phyloP scores from a whole-genome alignment of 495 filamentous ascomycete genomes.

The Daldinia bambusicola region DNA sequence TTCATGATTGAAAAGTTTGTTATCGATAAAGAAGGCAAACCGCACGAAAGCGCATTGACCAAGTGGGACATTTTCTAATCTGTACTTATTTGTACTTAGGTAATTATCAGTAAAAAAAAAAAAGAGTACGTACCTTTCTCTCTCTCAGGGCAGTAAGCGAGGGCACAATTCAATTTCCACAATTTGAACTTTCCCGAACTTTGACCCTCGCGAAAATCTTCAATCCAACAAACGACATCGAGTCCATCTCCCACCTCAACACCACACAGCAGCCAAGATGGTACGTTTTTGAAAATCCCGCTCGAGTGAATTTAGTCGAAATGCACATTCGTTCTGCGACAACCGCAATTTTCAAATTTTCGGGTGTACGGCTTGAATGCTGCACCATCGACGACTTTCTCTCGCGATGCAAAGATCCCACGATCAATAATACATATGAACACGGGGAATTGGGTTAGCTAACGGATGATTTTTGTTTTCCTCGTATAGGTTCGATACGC shows the following conservation, averaged over 20 bases:
- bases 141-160: constrained; percentile 44
- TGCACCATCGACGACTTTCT: constrained; percentile 4
- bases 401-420: not conserved
- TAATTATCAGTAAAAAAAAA: too few species aligned
- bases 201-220: constrained; percentile 47
- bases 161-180: constrained; percentile 52
- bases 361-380: constrained; percentile 5
- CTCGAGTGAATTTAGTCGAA: not conserved
- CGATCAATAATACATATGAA: not conserved
- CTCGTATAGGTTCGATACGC: constrained; percentile 92
- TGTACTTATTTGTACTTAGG: too few species aligned
- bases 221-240: constrained; percentile 46
- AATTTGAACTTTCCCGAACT: constrained; percentile 46
- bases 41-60: not conserved
- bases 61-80: constrained; percentile 9
- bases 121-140: constrained; percentile 19
- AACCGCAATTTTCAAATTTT: constrained; percentile 7
- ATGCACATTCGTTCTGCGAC: not conserved
- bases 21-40: constrained; percentile 28
- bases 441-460: constrained; percentile 37
- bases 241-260: constrained; percentile 46
- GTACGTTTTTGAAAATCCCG: constrained; percentile 37
- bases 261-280: constrained; percentile 49
- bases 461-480: constrained; percentile 46
- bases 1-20: not conserved